Percentiles rank a stretch among this genome's conserved stretches.
phyloP scores from a whole-genome alignment of 2,329 filamentous ascomycete genomes.

The Colletotrichum chlorophyti region DNA sequence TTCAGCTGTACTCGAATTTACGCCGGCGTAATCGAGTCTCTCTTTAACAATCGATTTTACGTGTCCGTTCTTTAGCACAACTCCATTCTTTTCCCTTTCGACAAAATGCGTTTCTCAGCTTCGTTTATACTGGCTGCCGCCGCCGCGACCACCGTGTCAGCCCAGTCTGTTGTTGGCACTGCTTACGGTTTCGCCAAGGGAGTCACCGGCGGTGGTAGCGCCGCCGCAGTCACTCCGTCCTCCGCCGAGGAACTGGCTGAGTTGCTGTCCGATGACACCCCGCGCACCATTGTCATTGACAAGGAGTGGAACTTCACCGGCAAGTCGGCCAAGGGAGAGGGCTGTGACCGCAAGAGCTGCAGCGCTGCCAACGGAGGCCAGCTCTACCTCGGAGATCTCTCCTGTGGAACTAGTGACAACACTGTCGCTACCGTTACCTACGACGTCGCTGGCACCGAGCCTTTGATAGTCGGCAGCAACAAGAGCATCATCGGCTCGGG shows the following conservation, averaged over 20 bases:
- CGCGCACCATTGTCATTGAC: slow-evolving; percentile 34
- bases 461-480: slow-evolving; percentile 36
- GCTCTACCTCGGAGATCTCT: slow-evolving; percentile 24
- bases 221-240: slow-evolving; percentile 49
- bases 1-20: background rate
- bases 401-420: slow-evolving; percentile 26
- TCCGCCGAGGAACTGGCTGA: slow-evolving; percentile 51
- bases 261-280: slow-evolving; percentile 35
- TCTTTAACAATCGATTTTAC: slow-evolving; percentile 10
- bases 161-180: slow-evolving; percentile 36
- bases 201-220: slow-evolving; percentile 59
- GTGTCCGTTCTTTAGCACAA: slow-evolving; percentile 9
- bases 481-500: slow-evolving; percentile 36
- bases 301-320: slow-evolving; percentile 37
- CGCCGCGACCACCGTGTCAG: slow-evolving; percentile 31
- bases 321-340: slow-evolving; percentile 31
- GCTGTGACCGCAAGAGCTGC: slow-evolving; percentile 34
- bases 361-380: slow-evolving; percentile 34
- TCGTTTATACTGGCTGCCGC: slow-evolving; percentile 16
- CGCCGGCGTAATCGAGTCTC: slow-evolving; percentile 3
- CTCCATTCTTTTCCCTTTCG: background rate
- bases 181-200: slow-evolving; percentile 41
- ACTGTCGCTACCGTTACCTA: slow-evolving; percentile 36
- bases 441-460: slow-evolving; percentile 33
- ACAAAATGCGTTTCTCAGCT: slow-evolving; percentile 45